These are phyloP conservation scores for Triticum timopheevii DNA, from an alignment of 176 grass and related monocot genomes.

Conservation along the genomic window DNA sequence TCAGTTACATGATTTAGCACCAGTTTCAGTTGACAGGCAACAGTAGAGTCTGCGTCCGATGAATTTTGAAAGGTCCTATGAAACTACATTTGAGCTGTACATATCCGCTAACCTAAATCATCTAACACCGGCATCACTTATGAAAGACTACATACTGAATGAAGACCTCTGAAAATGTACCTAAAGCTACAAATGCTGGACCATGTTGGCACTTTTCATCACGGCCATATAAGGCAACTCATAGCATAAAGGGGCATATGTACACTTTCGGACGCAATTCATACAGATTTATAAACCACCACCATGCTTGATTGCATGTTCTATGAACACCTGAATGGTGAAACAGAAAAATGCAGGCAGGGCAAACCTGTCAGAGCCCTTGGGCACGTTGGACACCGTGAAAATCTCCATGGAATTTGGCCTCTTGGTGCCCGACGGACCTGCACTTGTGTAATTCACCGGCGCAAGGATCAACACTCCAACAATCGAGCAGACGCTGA, in stretches of 20 bases:
- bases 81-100: background rate
- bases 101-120: background rate
- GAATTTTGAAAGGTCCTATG: background rate
- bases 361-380: slow-evolving; percentile 65
- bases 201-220: background rate
- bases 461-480: slow-evolving; percentile 74
- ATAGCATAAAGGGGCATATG: background rate
- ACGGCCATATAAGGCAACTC: background rate
- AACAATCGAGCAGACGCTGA: slow-evolving; percentile 70
- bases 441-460: slow-evolving; percentile 58
- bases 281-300: background rate
- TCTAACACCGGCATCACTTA: background rate
- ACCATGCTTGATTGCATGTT: background rate
- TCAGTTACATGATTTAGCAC: background rate
- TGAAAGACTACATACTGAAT: background rate
- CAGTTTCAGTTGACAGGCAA: background rate
- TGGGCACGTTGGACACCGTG: slow-evolving; percentile 62
- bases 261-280: background rate
- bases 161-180: background rate
- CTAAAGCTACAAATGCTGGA: background rate
- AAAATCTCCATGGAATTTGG: slow-evolving; percentile 80
- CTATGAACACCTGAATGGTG: background rate
- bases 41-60: background rate
- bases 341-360: background rate
- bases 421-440: slow-evolving; percentile 6